phyloP scores from a whole-genome alignment of 805 yeast species.

The Yamadazyma insecticola region DNA sequence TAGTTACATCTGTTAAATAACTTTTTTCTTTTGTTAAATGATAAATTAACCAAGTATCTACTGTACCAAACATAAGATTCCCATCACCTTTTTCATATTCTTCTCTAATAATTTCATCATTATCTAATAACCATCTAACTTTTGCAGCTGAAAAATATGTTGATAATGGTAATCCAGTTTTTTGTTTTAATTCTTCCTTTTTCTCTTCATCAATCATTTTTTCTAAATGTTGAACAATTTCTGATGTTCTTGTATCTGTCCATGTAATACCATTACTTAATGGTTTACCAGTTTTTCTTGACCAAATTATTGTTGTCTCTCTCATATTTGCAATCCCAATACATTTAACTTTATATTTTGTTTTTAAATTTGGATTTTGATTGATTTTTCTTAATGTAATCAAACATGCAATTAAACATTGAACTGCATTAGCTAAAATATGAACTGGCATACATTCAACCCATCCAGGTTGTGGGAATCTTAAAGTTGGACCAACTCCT shows the following conservation, averaged over 20 bases:
- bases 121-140: conserved; percentile 83
- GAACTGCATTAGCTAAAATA: conserved; percentile 72
- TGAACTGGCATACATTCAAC: conserved; percentile 89
- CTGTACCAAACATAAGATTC: conserved; percentile 84
- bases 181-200: conserved; percentile 53
- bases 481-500: conserved; percentile 60
- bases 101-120: conserved; percentile 59
- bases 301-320: conserved; percentile 90
- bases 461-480: conserved; percentile 86
- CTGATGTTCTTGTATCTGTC: conserved; percentile 89
- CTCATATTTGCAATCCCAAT: conserved; percentile 95
- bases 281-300: conserved; percentile 75
- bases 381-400: conserved; percentile 54
- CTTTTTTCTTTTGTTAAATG: conserved; percentile 68
- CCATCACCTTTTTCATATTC: conserved; percentile 70
- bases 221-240: conserved; percentile 60
- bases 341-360: conserved; percentile 60
- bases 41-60: conserved; percentile 90
- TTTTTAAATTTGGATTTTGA: conserved; percentile 42
- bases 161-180: conserved; percentile 82
- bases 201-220: conserved; percentile 49
- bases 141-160: conserved; percentile 91
- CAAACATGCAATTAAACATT: conserved; percentile 69
- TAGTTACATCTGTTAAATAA: conserved; percentile 82
- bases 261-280: conserved; percentile 88